Percentiles rank a stretch among this genome's conserved stretches.
Conservation (phyloP, 208 protist species). For the Novymonas esmeraldas region DNA sequence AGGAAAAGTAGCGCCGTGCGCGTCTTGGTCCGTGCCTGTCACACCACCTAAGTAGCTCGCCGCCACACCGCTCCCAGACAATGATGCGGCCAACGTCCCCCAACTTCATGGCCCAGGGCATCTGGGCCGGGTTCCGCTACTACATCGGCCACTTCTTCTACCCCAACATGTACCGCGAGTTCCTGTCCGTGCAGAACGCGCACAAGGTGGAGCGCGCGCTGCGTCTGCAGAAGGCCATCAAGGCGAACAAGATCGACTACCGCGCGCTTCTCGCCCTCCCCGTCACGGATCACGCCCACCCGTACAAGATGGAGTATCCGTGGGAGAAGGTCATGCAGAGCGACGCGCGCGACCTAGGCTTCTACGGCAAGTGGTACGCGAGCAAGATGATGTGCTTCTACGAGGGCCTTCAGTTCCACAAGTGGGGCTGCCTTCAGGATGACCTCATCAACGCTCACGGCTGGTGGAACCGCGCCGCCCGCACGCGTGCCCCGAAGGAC, state of each 20-base stretch:
- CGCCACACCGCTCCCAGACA: constrained; percentile 14
- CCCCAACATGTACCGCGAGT: constrained; percentile 91
- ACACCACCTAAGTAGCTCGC: neutral
- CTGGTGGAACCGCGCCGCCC: constrained; percentile 90
- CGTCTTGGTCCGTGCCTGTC: neutral
- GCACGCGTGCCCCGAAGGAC: constrained; percentile 85
- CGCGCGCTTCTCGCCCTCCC: constrained; percentile 87
- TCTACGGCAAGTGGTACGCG: constrained; percentile 90
- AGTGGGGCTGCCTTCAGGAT: constrained; percentile 90
- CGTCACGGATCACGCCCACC: constrained; percentile 90
- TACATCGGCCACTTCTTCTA: constrained; percentile 92
- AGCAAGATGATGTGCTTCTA: constrained; percentile 93
- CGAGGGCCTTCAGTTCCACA: constrained; percentile 87
- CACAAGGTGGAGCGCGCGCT: constrained; percentile 89
- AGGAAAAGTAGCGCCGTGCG: neutral
- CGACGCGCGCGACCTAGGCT: constrained; percentile 76
- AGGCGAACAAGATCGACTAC: constrained; percentile 94
- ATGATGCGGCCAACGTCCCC: constrained; percentile 84
- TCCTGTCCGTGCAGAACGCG: constrained; percentile 88
- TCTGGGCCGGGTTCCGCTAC: constrained; percentile 88
- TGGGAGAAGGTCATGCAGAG: constrained; percentile 91
- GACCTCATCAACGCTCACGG: constrained; percentile 91
- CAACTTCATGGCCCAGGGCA: constrained; percentile 82
- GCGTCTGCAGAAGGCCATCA: constrained; percentile 89
- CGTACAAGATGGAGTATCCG: constrained; percentile 94